Evolutionary conservation across 345 rosid genomes (phyloP).

Genomic region (Salix udensis): DNA sequence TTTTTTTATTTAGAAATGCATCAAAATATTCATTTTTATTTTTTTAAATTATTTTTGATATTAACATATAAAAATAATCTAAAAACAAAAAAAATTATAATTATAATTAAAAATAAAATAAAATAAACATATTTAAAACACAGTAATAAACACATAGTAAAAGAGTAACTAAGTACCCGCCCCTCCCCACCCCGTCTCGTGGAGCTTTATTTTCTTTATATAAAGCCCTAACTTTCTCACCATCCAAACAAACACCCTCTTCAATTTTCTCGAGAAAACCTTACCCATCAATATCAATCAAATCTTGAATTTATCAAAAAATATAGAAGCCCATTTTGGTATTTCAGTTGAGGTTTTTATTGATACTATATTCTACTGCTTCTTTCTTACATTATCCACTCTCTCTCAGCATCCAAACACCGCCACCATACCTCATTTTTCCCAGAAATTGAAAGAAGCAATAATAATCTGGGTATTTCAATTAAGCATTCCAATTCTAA

Average conservation of each 20-base stretch:
- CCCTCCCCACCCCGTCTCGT: not conserved
- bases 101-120: no score
- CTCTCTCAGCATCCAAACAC: slow-evolving; percentile 13
- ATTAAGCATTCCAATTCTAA: not conserved
- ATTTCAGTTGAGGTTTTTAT: not conserved
- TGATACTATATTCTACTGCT: not conserved
- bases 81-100: no score
- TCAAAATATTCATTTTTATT: no score
- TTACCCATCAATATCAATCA: not conserved
- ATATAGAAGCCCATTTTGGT: not conserved
- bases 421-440: not conserved
- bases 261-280: not conserved
- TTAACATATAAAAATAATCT: no score
- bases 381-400: not conserved
- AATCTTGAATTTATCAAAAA: not conserved
- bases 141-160: no score
- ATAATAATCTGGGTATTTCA: not conserved
- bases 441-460: not conserved
- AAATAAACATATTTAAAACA: no score
- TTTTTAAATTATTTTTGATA: no score
- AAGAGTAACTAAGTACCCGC: not conserved
- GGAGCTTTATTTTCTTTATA: not conserved
- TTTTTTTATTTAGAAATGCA: no score
- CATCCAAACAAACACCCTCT: not conserved
- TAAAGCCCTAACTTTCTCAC: not conserved